These are phyloP conservation scores for Leccinum sublutescens DNA, from an alignment of 768 basidiomycete species.

Conservation along the genomic window DNA sequence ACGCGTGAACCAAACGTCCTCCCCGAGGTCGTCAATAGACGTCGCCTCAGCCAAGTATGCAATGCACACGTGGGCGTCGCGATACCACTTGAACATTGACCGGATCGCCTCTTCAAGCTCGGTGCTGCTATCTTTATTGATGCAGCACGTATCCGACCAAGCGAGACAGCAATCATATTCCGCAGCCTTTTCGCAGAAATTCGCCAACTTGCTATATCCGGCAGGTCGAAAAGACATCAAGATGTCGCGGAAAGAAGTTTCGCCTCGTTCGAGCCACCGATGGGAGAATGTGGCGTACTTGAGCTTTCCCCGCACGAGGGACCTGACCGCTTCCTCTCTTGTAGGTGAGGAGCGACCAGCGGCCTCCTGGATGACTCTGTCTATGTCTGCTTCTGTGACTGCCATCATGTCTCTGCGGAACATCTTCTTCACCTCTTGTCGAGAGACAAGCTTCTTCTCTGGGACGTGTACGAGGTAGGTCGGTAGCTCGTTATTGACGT, in stretches of 20 bases:
- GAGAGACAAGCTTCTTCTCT: slow-evolving; percentile 27
- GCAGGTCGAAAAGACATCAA: slow-evolving; percentile 29
- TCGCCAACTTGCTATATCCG: slow-evolving; percentile 26
- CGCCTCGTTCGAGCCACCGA: slow-evolving; percentile 31
- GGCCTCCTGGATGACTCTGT: slow-evolving; percentile 16
- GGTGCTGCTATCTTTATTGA: slow-evolving; percentile 35
- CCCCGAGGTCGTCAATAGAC: slow-evolving; percentile 24
- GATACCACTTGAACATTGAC: slow-evolving; percentile 37
- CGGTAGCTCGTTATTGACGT: slow-evolving; percentile 32
- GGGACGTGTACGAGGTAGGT: slow-evolving; percentile 29
- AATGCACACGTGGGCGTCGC: slow-evolving; percentile 29
- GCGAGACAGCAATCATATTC: slow-evolving; percentile 30
- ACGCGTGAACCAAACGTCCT: slow-evolving; percentile 33
- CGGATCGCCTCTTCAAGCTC: slow-evolving; percentile 35
- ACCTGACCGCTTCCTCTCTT: slow-evolving; percentile 27
- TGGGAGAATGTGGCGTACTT: slow-evolving; percentile 32
- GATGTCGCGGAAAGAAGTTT: slow-evolving; percentile 30
- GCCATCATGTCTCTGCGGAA: slow-evolving; percentile 28
- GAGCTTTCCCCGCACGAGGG: slow-evolving; percentile 22
- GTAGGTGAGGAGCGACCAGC: slow-evolving; percentile 25
- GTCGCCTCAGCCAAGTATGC: slow-evolving; percentile 33
- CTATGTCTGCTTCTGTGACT: slow-evolving; percentile 26
- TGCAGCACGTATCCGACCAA: slow-evolving; percentile 38
- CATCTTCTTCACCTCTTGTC: slow-evolving; percentile 31
- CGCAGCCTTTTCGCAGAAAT: slow-evolving; percentile 27